Evolutionary conservation across 2,329 filamentous ascomycete genomes (phyloP), one percentile per base, ranked within the genome.

Genomic region (Curvularia verruculosa): DNA sequence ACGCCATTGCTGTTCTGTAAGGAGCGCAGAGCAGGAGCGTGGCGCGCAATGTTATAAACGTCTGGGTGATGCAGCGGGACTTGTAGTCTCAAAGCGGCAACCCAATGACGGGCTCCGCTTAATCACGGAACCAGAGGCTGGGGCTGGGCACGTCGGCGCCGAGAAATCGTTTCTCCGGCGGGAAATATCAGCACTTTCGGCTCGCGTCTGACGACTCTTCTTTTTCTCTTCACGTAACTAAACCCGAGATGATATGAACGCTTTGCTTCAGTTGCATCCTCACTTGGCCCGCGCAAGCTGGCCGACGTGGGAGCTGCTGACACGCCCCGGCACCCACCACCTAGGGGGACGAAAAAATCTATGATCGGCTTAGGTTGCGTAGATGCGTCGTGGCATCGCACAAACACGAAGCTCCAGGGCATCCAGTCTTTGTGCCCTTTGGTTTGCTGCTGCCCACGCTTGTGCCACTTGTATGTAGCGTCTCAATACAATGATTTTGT

Each of bases 241-340:
- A 86, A 85, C 85, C 87, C 88, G 87, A 85, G 76, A 82, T 89
- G 89, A 92, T 84, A 56, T 89, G 90, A 87, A 81, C 81, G 83
- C 85, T 84, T 83, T 79, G 77, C 74, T 77, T 74, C 81, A 83
- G 79, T 75, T 69, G 56, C 77, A 87, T 81, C 74, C 82, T 84
- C 79, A 84, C 79, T 79, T 77, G 77, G 64, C 71, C 76, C 61
- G 71, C 80, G 77, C 79, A 77, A 71, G 75, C 77, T 79, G 80
- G 71, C 39, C 56, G 74, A 76, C 64, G 78, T 77, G 80, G 79
- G 79, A 77, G 79, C 69, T 81, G 79, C 71, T 80, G 80, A 79
- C 60, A 78, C 79, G 78, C 75, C 73, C 78, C 72, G 77, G 76
- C 74, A 75, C 63, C 65, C 75, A 80, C 79, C 79, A 80, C 78